Evolutionary conservation across 106 monocot genomes (phyloP).

Genomic region (Iris macrosiphon): DNA sequence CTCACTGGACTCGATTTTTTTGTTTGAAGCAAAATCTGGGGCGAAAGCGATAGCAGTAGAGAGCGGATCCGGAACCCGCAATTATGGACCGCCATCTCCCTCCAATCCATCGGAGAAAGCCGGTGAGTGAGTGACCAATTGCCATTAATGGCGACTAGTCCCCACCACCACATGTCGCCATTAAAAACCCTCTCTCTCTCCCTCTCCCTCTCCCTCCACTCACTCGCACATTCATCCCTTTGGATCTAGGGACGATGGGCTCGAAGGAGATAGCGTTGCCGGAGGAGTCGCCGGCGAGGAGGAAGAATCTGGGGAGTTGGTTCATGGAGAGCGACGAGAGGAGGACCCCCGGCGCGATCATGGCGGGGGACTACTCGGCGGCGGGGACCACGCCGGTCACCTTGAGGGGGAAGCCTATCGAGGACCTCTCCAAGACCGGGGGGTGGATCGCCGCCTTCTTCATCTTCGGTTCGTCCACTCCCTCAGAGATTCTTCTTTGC

Average conservation of each 20-base stretch:
- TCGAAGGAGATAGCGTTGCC: slow-evolving; percentile 51
- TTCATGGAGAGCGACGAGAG: slow-evolving; percentile 80
- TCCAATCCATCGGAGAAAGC: too few relatives aligned
- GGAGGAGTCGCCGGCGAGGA: slow-evolving; percentile 12
- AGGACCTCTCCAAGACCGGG: slow-evolving; percentile 73
- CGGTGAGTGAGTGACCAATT: too few relatives aligned
- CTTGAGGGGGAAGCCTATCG: slow-evolving; percentile 61
- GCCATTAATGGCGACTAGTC: too few relatives aligned
- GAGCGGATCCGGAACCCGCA: too few relatives aligned
- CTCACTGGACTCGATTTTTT: too few relatives aligned
- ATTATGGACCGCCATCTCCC: too few relatives aligned
- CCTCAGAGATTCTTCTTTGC: not conserved
- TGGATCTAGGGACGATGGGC: slow-evolving; percentile 31
- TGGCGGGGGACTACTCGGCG: slow-evolving; percentile 18
- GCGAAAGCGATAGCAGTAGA: too few relatives aligned
- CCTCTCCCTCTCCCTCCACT: too few relatives aligned
- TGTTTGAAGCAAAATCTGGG: too few relatives aligned
- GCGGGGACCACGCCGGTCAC: slow-evolving; percentile 78
- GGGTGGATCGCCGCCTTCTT: slow-evolving; percentile 94
- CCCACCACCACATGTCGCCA: too few relatives aligned
- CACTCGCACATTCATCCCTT: too few relatives aligned
- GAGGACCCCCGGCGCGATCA: slow-evolving; percentile 16
- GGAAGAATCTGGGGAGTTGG: slow-evolving; percentile 55
- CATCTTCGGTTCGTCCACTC: slow-evolving; percentile 57
- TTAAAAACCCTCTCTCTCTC: too few relatives aligned